A percentile compares a stretch with the other conserved stretches of the same genome.
Conservation (phyloP, 768 basidiomycete species). For the Strobilomyces dryophilus region DNA sequence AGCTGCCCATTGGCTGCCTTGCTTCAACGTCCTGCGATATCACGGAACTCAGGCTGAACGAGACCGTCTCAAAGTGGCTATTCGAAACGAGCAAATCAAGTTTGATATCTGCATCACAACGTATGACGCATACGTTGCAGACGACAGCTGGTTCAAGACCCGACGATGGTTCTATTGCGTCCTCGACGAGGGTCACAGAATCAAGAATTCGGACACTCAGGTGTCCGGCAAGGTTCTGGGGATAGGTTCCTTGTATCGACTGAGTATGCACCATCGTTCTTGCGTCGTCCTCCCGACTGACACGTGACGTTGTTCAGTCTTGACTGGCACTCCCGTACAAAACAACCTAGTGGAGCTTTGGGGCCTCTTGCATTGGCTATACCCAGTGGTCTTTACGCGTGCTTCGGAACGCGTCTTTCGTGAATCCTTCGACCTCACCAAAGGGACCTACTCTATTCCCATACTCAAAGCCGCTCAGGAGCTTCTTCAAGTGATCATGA, state of each 20-base stretch:
- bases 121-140: constrained; percentile 59
- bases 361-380: constrained; percentile 53
- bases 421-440: constrained; percentile 49
- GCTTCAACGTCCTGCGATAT: constrained; percentile 52
- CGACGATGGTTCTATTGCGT: constrained; percentile 55
- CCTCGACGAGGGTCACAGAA: constrained; percentile 66
- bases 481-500: constrained; percentile 50
- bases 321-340: constrained; percentile 74
- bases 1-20: constrained; percentile 51
- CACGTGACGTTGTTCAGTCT: constrained; percentile 33
- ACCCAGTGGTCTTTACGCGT: constrained; percentile 48
- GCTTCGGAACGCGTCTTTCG: constrained; percentile 46
- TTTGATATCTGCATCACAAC: constrained; percentile 61
- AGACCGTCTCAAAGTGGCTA: constrained; percentile 44
- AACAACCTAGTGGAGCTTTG: constrained; percentile 59
- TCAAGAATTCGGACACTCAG: constrained; percentile 64
- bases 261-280: constrained; percentile 36
- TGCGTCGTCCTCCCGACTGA: neutral
- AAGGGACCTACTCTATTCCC: constrained; percentile 47
- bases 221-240: constrained; percentile 51
- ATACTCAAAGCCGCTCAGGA: constrained; percentile 47
- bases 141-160: constrained; percentile 58
- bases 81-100: constrained; percentile 33
- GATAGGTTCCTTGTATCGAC: constrained; percentile 51
- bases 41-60: constrained; percentile 57